Conservation (phyloP, 2,329 filamentous ascomycete species). For the Aspergillus glaucus region DNA sequence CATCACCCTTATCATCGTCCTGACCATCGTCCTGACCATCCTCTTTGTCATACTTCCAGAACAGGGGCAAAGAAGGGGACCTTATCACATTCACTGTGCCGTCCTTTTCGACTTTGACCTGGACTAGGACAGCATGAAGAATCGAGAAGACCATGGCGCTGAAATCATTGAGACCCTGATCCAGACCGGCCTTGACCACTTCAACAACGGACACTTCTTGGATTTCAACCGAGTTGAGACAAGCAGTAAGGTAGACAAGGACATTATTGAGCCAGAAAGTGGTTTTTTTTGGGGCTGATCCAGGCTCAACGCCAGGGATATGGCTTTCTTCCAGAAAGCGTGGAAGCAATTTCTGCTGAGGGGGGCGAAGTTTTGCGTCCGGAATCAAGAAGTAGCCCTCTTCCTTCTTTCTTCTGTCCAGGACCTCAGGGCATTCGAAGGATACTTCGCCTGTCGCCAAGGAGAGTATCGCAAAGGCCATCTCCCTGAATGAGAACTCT, state of each 20-base stretch:
- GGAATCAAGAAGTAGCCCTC: constrained; percentile 12
- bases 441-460: constrained; percentile 11
- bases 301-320: constrained; percentile 7
- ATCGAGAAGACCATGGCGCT: constrained; percentile 14
- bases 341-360: constrained; percentile 8
- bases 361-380: not conserved
- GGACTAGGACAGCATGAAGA: constrained; percentile 10
- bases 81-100: constrained; percentile 5
- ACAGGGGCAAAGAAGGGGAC: constrained; percentile 7
- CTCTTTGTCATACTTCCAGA: constrained; percentile 8
- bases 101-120: constrained; percentile 3
- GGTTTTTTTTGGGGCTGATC: constrained; percentile 11
- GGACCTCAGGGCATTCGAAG: constrained; percentile 1
- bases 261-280: constrained; percentile 11
- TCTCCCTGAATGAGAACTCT: constrained; percentile 11
- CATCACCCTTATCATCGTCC: too few species aligned
- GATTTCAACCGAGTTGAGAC: constrained; percentile 9
- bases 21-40: not conserved
- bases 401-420: constrained; percentile 5
- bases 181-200: constrained; percentile 9
- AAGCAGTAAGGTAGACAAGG: constrained; percentile 8
- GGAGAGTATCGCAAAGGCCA: constrained; percentile 12
- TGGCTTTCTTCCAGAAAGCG: constrained; percentile 11
- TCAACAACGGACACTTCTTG: constrained; percentile 11
- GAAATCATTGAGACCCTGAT: constrained; percentile 7